A percentile compares a stretch with the other conserved stretches of the same genome.
Evolutionary conservation across 2,329 filamentous ascomycete species (phyloP).

Genomic region (Sclerotinia nivalis): DNA sequence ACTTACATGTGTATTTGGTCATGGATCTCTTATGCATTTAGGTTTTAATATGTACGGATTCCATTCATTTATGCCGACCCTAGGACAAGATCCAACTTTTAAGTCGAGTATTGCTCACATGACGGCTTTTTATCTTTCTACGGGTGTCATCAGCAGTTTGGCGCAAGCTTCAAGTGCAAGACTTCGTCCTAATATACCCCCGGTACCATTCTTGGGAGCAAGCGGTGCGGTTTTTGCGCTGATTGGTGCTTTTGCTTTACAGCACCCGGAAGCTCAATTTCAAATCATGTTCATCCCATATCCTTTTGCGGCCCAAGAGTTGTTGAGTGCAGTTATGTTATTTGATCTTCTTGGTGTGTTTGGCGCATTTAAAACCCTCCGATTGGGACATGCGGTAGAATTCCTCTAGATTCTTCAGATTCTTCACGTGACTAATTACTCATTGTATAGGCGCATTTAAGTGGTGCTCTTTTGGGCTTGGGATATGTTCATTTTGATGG

Average conservation of each 20-base stretch:
- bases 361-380: conserved; percentile 3
- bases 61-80: conserved; percentile 10
- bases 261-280: conserved; percentile 4
- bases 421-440: neutral
- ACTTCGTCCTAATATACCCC: neutral
- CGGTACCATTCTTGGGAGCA: conserved; percentile 11
- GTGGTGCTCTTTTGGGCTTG: conserved; percentile 10
- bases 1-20: conserved; percentile 14
- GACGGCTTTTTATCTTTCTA: conserved; percentile 15
- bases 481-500: conserved; percentile 18
- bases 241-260: neutral
- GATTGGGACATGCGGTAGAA: conserved; percentile 13
- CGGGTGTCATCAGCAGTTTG: conserved; percentile 11
- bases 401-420: neutral
- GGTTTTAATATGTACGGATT: conserved; percentile 19
- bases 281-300: conserved; percentile 14
- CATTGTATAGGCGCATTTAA: conserved; percentile 13
- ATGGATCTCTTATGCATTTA: neutral
- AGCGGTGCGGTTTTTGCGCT: conserved; percentile 3
- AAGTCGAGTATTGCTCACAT: conserved; percentile 15
- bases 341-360: conserved; percentile 12
- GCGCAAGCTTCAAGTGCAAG: conserved; percentile 13
- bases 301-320: neutral
- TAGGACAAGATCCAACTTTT: neutral
- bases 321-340: neutral